These are phyloP conservation scores for Yarrowia sp. DNA, from an alignment of 805 yeast genomes.

Conservation along the genomic window DNA sequence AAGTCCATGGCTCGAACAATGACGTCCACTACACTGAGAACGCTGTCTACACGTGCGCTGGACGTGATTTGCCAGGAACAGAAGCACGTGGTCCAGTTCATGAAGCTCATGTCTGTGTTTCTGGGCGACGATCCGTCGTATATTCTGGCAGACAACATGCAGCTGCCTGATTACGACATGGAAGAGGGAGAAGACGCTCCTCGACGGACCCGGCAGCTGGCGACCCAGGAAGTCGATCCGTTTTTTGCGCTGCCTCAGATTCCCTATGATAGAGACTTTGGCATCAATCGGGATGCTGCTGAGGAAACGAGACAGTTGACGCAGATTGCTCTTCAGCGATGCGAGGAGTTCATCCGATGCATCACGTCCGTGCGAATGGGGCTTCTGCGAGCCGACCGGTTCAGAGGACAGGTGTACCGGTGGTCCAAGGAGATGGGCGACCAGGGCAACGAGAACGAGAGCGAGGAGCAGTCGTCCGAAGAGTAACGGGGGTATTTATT, in stretches of 20 bases:
- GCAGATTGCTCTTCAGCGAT: slow-evolving; percentile 80
- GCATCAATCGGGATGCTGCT: slow-evolving; percentile 62
- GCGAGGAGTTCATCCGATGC: slow-evolving; percentile 85
- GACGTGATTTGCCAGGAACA: slow-evolving; percentile 84
- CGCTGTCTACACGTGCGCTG: slow-evolving; percentile 74
- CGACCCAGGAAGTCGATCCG: slow-evolving; percentile 58
- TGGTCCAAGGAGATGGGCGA: slow-evolving; percentile 91
- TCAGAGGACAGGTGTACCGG: slow-evolving; percentile 69
- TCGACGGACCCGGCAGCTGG: slow-evolving; percentile 46
- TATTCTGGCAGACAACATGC: slow-evolving; percentile 66
- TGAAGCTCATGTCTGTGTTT: slow-evolving; percentile 75
- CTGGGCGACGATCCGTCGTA: slow-evolving; percentile 86
- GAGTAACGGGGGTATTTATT: slow-evolving; percentile 16
- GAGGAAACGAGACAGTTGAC: slow-evolving; percentile 75
- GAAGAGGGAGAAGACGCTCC: slow-evolving; percentile 39
- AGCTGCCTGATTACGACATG: slow-evolving; percentile 65
- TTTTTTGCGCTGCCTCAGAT: slow-evolving; percentile 70
- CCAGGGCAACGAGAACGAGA: slow-evolving; percentile 55
- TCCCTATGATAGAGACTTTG: slow-evolving; percentile 57
- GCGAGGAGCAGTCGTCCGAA: slow-evolving; percentile 51
- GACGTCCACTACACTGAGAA: slow-evolving; percentile 60
- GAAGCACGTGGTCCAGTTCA: slow-evolving; percentile 70
- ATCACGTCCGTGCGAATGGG: slow-evolving; percentile 76
- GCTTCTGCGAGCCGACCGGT: slow-evolving; percentile 76
- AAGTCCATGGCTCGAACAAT: slow-evolving; percentile 73